Conservation (phyloP, 106 monocot species). For the Phalaenopsis aphrodite region DNA sequence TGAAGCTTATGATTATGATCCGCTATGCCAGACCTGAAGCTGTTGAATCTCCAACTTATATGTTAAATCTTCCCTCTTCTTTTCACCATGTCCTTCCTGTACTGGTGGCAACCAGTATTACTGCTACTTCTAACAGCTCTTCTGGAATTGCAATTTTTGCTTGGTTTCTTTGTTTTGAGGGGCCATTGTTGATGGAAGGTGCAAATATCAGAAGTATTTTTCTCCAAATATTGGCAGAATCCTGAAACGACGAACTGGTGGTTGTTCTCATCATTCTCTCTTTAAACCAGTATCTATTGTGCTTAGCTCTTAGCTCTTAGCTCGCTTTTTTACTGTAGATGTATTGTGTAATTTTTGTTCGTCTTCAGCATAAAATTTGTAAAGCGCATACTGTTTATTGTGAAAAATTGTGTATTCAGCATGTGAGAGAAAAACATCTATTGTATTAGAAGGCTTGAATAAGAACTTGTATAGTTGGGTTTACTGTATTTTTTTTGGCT, state of each 20-base stretch:
- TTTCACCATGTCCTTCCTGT: too few relatives aligned
- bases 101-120: too few relatives aligned
- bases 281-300: not conserved
- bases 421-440: not conserved
- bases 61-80: not conserved
- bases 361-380: conserved; percentile 6
- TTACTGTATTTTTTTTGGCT: too few relatives aligned
- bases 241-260: not conserved
- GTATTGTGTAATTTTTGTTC: conserved; percentile 4
- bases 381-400: conserved; percentile 8
- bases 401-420: conserved; percentile 6
- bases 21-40: conserved; percentile 62
- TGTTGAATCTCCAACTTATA: conserved; percentile 20
- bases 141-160: not conserved
- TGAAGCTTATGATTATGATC: conserved; percentile 90
- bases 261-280: not conserved
- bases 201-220: not conserved
- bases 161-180: not conserved
- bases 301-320: not conserved
- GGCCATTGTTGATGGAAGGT: too few relatives aligned
- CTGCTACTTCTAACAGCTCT: too few relatives aligned
- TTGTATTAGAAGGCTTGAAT: conserved; percentile 8
- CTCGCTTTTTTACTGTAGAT: not conserved
- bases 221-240: not conserved
- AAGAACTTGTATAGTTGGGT: not conserved